phyloP scores from a whole-genome alignment of 2,329 filamentous ascomycete species.

The Fusarium proliferatum region DNA sequence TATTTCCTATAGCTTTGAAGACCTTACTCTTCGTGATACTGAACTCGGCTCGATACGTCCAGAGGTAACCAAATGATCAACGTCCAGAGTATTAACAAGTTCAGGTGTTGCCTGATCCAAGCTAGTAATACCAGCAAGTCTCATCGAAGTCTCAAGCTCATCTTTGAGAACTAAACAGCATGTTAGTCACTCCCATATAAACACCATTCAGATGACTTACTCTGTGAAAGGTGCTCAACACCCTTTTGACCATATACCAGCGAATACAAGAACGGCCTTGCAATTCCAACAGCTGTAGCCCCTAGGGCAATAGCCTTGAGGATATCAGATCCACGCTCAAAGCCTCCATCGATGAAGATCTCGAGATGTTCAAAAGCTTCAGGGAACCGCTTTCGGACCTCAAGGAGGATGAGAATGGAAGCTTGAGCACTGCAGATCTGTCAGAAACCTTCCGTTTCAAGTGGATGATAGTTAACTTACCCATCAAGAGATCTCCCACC shows the following conservation, averaged over 20 bases:
- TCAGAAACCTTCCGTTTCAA: not conserved
- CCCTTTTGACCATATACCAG: slow-evolving; percentile 65
- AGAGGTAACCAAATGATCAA: slow-evolving; percentile 46
- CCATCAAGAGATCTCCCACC: slow-evolving; percentile 67
- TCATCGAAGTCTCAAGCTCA: slow-evolving; percentile 47
- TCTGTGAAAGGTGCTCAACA: slow-evolving; percentile 64
- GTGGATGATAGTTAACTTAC: not conserved
- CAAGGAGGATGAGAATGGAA: slow-evolving; percentile 62
- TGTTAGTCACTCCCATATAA: not conserved
- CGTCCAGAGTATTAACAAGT: slow-evolving; percentile 48
- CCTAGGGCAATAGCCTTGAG: slow-evolving; percentile 65
- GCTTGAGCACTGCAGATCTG: slow-evolving; percentile 49
- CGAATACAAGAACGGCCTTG: slow-evolving; percentile 63
- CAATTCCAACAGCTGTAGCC: slow-evolving; percentile 64
- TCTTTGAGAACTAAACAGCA: slow-evolving; percentile 43
- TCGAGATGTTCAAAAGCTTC: slow-evolving; percentile 62
- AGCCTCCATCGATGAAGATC: slow-evolving; percentile 64
- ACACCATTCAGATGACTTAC: slow-evolving; percentile 52
- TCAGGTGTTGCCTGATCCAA: slow-evolving; percentile 43
- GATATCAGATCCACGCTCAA: slow-evolving; percentile 64
- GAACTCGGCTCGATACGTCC: slow-evolving; percentile 23
- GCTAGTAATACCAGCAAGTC: slow-evolving; percentile 46
- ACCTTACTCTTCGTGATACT: not conserved
- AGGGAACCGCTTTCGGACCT: slow-evolving; percentile 61
- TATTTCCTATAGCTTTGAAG: slow-evolving; percentile 33